A percentile compares a stretch with the other conserved stretches of the same genome.
phyloP scores from a whole-genome alignment of 345 rosid genomes.

The Citrus cavaleriei region DNA sequence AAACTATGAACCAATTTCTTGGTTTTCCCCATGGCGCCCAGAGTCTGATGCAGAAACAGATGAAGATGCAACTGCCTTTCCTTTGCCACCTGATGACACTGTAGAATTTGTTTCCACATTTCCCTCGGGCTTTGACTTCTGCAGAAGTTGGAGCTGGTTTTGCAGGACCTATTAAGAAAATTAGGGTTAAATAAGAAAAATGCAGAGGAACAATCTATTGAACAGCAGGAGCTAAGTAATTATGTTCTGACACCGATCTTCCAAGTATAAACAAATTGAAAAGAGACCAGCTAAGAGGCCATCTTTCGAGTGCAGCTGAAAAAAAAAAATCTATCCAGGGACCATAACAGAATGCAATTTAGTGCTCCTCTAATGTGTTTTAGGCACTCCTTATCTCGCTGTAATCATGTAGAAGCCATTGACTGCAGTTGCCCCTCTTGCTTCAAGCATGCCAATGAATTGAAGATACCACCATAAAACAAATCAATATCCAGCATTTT shows the following conservation, averaged over 20 bases:
- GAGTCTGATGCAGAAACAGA: slow-evolving; percentile 10
- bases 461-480: not conserved
- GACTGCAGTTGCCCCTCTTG: not conserved
- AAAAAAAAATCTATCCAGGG: not conserved
- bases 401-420: not conserved
- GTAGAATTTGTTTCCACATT: not conserved
- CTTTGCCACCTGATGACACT: slow-evolving; percentile 31
- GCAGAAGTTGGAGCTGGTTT: slow-evolving; percentile 32
- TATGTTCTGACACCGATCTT: not conserved
- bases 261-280: not conserved
- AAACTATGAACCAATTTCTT: slow-evolving; percentile 10
- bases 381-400: not conserved
- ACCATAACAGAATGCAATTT: not conserved
- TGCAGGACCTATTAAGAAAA: slow-evolving; percentile 29
- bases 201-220: not conserved
- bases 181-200: not conserved
- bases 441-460: not conserved
- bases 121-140: slow-evolving; percentile 20
- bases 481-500: not conserved
- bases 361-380: not conserved
- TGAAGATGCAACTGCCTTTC: slow-evolving; percentile 31
- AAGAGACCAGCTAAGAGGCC: not conserved
- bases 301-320: not conserved
- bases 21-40: slow-evolving; percentile 4
- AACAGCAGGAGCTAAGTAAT: not conserved